Conservation (phyloP, 1,139 yeast genomes). For the Yamadazyma friedrichii region DNA sequence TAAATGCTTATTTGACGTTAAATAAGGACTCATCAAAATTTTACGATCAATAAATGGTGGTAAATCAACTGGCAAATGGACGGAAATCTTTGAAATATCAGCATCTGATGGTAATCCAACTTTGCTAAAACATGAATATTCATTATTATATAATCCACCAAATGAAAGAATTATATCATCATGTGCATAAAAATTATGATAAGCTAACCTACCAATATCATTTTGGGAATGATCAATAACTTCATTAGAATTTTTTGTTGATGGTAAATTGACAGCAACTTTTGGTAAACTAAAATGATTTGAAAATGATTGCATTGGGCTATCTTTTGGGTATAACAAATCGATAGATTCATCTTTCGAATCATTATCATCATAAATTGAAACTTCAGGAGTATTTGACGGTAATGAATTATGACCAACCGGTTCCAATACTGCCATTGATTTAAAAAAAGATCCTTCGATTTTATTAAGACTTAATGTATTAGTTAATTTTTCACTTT, state of each 20-base stretch:
- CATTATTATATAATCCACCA: conserved; percentile 35
- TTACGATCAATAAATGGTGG: conserved; percentile 41
- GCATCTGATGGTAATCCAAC: conserved; percentile 37
- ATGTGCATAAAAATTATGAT: conserved; percentile 34
- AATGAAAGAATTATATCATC: conserved; percentile 35
- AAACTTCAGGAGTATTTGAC: background rate
- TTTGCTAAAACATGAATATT: conserved; percentile 21
- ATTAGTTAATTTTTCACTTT: conserved; percentile 15
- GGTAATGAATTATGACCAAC: conserved; percentile 16
- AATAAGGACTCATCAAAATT: conserved; percentile 35
- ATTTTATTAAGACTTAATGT: conserved; percentile 18
- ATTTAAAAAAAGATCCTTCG: conserved; percentile 25
- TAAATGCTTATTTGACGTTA: conserved; percentile 29
- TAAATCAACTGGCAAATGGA: conserved; percentile 37
- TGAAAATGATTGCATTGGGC: conserved; percentile 24
- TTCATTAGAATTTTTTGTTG: conserved; percentile 11
- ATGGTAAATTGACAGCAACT: conserved; percentile 25
- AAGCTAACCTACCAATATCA: conserved; percentile 29
- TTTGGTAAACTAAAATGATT: conserved; percentile 33
- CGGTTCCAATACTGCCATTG: conserved; percentile 25
- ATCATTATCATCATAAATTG: conserved; percentile 6
- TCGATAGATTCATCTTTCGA: conserved; percentile 5
- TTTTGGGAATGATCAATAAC: conserved; percentile 10
- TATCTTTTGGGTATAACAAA: conserved; percentile 14
- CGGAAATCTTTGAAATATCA: conserved; percentile 31